These are phyloP conservation scores for Uronychia setigera DNA, from an alignment of 73 alveolate species.

Conservation along the genomic window DNA sequence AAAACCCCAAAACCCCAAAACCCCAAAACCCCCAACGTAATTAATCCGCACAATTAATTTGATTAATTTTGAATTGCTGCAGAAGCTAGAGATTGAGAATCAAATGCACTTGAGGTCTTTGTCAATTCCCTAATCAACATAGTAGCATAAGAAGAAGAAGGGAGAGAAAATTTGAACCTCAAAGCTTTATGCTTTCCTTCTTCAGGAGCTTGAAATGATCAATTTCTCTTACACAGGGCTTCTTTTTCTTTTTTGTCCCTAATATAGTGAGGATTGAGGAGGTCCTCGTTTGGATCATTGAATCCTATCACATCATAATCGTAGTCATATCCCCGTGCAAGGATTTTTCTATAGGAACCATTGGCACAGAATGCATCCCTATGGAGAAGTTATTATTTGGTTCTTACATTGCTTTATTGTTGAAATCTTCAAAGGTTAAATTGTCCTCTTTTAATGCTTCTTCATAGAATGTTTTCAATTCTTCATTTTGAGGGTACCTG, in stretches of 20 bases:
- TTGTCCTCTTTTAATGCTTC: slow-evolving; percentile 88
- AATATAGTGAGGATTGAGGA: slow-evolving; percentile 84
- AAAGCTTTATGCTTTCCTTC: slow-evolving; percentile 75
- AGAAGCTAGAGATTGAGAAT: too few species aligned
- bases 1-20: too few species aligned
- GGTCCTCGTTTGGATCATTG: slow-evolving; percentile 87
- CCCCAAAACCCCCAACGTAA: too few species aligned
- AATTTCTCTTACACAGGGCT: slow-evolving; percentile 17
- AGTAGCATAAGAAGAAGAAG: slow-evolving; percentile 97
- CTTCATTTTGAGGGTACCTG: slow-evolving; percentile 83
- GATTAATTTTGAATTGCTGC: too few species aligned
- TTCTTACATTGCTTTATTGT: slow-evolving; percentile 59
- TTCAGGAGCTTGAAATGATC: slow-evolving; percentile 10
- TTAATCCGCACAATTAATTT: too few species aligned
- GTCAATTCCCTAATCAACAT: slow-evolving; percentile 97
- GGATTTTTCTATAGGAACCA: slow-evolving; percentile 95
- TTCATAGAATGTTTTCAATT: slow-evolving; percentile 61
- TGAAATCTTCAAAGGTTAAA: slow-evolving; percentile 81
- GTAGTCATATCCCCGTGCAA: slow-evolving; percentile 83
- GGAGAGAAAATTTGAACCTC: slow-evolving; percentile 87
- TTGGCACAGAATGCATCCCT: slow-evolving; percentile 53
- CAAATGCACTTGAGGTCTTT: background rate
- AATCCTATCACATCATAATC: slow-evolving; percentile 83
- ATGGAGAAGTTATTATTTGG: slow-evolving; percentile 30
- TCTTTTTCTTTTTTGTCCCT: slow-evolving; percentile 47